Conservation (phyloP, 2,329 filamentous ascomycete species). For the Calonectria multiphialidica region DNA sequence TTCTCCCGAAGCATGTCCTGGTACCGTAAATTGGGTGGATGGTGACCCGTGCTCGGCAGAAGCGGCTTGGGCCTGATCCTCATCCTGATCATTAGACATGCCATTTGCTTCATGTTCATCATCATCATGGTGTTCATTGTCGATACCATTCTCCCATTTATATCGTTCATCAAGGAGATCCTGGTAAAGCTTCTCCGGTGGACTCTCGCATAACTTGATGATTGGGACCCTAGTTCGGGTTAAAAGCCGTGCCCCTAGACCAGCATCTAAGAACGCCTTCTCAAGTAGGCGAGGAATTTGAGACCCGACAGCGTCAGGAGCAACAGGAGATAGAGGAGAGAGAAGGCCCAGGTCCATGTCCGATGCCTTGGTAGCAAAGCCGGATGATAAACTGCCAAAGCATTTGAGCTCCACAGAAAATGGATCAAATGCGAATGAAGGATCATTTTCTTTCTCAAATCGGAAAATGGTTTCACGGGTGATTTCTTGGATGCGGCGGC, state of each 20-base stretch:
- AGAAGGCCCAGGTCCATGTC: slow-evolving; percentile 91
- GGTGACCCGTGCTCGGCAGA: slow-evolving; percentile 15
- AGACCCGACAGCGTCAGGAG: slow-evolving; percentile 66
- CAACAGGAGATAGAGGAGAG: slow-evolving; percentile 69
- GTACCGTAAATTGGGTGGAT: slow-evolving; percentile 36
- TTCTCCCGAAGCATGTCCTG: slow-evolving; percentile 27
- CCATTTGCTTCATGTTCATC: slow-evolving; percentile 49
- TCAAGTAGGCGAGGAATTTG: slow-evolving; percentile 81
- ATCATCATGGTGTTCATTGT: slow-evolving; percentile 53
- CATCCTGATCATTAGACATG: slow-evolving; percentile 37
- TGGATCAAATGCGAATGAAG: slow-evolving; percentile 60
- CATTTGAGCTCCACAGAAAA: slow-evolving; percentile 76
- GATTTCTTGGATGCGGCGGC: slow-evolving; percentile 72
- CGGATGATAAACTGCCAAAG: slow-evolving; percentile 86
- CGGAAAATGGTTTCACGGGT: slow-evolving; percentile 70
- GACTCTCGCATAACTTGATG: slow-evolving; percentile 85
- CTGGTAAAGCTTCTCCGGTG: slow-evolving; percentile 69
- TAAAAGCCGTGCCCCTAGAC: slow-evolving; percentile 81
- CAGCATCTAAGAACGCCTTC: slow-evolving; percentile 77
- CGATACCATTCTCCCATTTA: slow-evolving; percentile 76
- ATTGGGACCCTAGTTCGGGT: slow-evolving; percentile 87
- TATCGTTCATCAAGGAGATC: slow-evolving; percentile 74
- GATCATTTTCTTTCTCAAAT: slow-evolving; percentile 60
- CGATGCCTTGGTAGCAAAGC: slow-evolving; percentile 88
- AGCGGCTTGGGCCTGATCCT: slow-evolving; percentile 31